Evolutionary conservation across 1,284 basidiomycete genomes (phyloP), one percentile per base, ranked within the genome.

Genomic region (Ceratobasidium sp.): DNA sequence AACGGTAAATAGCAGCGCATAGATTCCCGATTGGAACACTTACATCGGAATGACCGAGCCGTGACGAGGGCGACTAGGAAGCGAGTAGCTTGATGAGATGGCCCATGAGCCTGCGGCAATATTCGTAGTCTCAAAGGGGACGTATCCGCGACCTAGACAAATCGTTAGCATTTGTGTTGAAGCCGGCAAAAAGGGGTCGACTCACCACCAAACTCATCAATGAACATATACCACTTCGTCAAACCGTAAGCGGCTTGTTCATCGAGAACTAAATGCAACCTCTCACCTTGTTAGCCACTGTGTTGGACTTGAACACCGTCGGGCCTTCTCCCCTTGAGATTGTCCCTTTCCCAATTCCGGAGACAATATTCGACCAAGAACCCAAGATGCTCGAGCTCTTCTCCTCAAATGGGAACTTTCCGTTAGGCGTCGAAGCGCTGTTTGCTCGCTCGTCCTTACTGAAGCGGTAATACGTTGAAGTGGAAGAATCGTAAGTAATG

Each of bases 301-400:
- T 71, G 27, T 71, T 71, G 6, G 66, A 71, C 33, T 71, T 71
- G 54, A 71, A 71, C 27, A 71, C 66, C 11, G 66, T 71, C 19
- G 66, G 66, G 1, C 66, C 66, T 71, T 71, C 66, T 27, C 66
- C 66, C 29, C 54, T 14, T 4, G 66, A 71, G 41, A 71, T 36
- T 17, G 66, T 57, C 24, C 66, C 66, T 71, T 71, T 71, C 19
- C 66, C 66, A 27, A 71, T 59, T 9, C 66, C 66, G 15, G n/a
- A 53, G 4, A 36, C 45, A 17, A 71, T 44, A 41, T 14, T 48
- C 22, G 66, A 71, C 53, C 53, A 71, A 31, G 53, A 44, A 31
- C 66, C 66, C 15, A 31, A 47, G 24, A 71, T 44, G 27, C 66
- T 71, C 1, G 66, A 71, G 36, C 66, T 48, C 24, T 54, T 71